Conservation (phyloP, 257 asterid species). For the Perilla frutescens region DNA sequence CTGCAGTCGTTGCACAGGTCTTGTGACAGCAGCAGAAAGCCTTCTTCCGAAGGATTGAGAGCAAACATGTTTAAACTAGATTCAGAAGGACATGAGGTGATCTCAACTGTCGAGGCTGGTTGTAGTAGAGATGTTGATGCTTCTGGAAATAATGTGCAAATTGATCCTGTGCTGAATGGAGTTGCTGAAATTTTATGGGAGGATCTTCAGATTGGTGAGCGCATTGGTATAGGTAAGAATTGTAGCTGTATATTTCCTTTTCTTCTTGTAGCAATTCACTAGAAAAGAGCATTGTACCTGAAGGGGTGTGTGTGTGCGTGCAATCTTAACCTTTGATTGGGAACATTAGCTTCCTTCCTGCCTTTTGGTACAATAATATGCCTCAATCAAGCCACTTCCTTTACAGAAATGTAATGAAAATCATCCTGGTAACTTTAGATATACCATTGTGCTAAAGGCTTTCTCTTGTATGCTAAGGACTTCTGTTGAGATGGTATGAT, state of each 20-base stretch:
- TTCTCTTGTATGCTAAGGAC: conserved; percentile 9
- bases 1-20: conserved; percentile 43
- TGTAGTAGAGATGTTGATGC: conserved; percentile 35
- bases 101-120: conserved; percentile 37
- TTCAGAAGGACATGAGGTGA: conserved; percentile 39
- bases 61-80: conserved; percentile 40
- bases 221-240: conserved; percentile 91
- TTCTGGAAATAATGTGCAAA: conserved; percentile 54
- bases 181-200: conserved; percentile 97
- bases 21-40: conserved; percentile 29
- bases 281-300: conserved; percentile 5
- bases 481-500: background rate
- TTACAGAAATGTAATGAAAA: background rate
- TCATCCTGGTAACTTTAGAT: background rate
- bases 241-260: conserved; percentile 10
- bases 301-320: background rate
- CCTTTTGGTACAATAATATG: background rate
- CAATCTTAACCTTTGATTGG: conserved; percentile 6
- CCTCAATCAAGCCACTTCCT: background rate
- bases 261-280: conserved; percentile 13
- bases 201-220: conserved; percentile 95
- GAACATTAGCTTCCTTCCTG: conserved; percentile 5
- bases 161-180: conserved; percentile 66
- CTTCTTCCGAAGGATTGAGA: conserved; percentile 40
- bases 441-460: conserved; percentile 7